A percentile compares a stretch with the other conserved stretches of the same genome.
Evolutionary conservation across 257 asterid species (phyloP).

Genomic region (Jacaranda mimosifolia): DNA sequence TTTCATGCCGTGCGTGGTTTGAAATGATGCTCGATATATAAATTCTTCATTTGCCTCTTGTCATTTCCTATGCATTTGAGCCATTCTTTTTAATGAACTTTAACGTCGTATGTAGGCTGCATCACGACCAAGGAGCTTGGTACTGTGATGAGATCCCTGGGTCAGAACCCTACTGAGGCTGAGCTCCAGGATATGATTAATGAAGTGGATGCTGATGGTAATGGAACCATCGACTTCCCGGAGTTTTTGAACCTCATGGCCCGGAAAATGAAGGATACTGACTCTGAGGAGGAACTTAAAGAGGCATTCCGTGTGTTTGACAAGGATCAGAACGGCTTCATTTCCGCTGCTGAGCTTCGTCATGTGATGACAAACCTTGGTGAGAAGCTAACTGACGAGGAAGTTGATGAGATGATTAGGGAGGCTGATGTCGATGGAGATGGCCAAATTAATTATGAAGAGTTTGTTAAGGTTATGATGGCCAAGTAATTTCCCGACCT

Average conservation of each 20-base stretch:
- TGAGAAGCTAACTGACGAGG: constrained; percentile 72
- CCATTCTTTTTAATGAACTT: background rate
- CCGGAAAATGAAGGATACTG: constrained; percentile 71
- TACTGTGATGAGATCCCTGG: constrained; percentile 74
- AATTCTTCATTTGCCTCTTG: background rate
- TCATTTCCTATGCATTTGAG: background rate
- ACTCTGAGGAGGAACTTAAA: constrained; percentile 72
- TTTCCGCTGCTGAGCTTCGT: constrained; percentile 73
- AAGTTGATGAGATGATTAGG: constrained; percentile 71
- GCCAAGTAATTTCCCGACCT: constrained; percentile 53
- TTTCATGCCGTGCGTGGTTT: too few species aligned
- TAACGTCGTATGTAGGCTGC: constrained; percentile 51
- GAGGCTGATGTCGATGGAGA: constrained; percentile 75
- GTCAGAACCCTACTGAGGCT: constrained; percentile 72
- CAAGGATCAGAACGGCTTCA: constrained; percentile 73
- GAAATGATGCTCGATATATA: too few species aligned
- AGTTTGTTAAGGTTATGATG: constrained; percentile 74
- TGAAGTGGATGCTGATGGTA: constrained; percentile 75
- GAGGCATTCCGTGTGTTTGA: constrained; percentile 74
- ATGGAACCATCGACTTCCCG: constrained; percentile 68
- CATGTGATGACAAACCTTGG: constrained; percentile 74
- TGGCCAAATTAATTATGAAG: constrained; percentile 69
- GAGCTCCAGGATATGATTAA: constrained; percentile 77
- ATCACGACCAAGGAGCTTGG: constrained; percentile 78
- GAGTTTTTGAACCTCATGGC: constrained; percentile 77